phyloP scores from a whole-genome alignment of 2,329 filamentous ascomycete species.

The Colletotrichum melonis region DNA sequence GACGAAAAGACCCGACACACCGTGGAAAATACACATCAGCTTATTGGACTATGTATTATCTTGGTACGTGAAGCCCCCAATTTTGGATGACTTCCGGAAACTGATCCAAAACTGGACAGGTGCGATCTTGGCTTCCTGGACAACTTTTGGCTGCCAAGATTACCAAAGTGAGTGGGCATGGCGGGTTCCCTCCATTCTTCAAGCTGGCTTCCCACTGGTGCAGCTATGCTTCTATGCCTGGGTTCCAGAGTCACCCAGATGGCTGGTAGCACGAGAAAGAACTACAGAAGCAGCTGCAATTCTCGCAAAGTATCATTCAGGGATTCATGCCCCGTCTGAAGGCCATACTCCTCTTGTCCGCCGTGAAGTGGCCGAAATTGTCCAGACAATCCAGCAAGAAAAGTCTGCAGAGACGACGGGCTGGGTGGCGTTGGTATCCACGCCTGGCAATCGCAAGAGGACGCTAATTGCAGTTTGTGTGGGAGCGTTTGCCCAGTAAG shows the following conservation, averaged over 20 bases:
- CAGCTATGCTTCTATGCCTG: constrained; percentile 18
- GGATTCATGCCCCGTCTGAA: constrained; percentile 44
- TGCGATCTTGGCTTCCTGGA: constrained; percentile 37
- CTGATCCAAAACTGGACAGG: background rate
- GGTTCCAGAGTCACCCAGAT: constrained; percentile 65
- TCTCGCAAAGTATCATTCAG: constrained; percentile 61
- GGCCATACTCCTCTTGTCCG: constrained; percentile 38
- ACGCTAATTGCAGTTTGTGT: constrained; percentile 19
- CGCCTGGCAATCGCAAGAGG: constrained; percentile 34
- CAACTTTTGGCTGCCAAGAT: constrained; percentile 30
- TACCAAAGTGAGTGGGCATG: constrained; percentile 24
- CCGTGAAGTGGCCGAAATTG: constrained; percentile 28
- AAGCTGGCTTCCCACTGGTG: constrained; percentile 22
- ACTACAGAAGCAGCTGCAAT: constrained; percentile 61
- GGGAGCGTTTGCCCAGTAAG: constrained; percentile 39
- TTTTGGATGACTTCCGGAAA: background rate
- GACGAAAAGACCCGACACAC: constrained; percentile 43
- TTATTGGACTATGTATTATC: constrained; percentile 49
- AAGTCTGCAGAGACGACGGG: constrained; percentile 25
- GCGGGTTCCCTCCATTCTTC: constrained; percentile 19
- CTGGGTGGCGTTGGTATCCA: constrained; percentile 36
- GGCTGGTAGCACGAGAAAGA: constrained; percentile 57
- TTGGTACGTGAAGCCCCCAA: background rate
- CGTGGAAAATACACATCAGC: constrained; percentile 47
- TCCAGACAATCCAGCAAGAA: constrained; percentile 25